Base-by-base conservation (phyloP, 805 yeast species). In the Schwanniomyces pseudopolymorphus region DNA sequence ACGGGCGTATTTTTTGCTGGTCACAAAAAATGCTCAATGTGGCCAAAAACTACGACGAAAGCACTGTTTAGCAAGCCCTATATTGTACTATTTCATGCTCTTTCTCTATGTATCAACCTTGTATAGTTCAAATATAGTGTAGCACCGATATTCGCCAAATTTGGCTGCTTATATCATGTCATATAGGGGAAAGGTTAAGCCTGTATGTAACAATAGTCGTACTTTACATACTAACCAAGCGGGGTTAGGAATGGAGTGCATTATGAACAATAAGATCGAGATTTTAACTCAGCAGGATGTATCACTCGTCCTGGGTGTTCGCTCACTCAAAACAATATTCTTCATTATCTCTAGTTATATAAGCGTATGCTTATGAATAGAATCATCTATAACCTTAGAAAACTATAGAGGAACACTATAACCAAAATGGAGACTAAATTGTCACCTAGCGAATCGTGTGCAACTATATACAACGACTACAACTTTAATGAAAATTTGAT, bases 391-490 rank as follows among this genome's bases (percentile, higher is more conserved):
- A n/a, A n/a, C n/a, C n/a, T n/a, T n/a, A n/a, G n/a, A n/a, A n/a
- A n/a, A n/a, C n/a, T n/a, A n/a, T n/a, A n/a, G n/a, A n/a, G n/a
- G n/a, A n/a, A n/a, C 11, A 14, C 24, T 16, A 14, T 19, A 7
- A 8, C 16, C 25, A n/a, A 16, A 22, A 35, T 35, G 42, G 13
- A 7, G 19, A 17, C 20, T 16, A 20, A 4, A 3, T 42, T 55
- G 16, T 51, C 54, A 3, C 61, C 61, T 20, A 55, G 61, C 28
- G 60, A 55, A 9, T 58, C 62, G 33, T 50, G 59, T 36, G 16
- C 50, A 8, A 58, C 62, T 5, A 43, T 54, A 24, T 37, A 40
- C 21, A 41, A 46, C 22, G 28, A 39, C 27, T 39, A 25, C 31
- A 41, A 33, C 22, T 51, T 35, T 46, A 43, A 52, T 46, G 33